Base-by-base conservation (phyloP, 495 filamentous ascomycete genomes). In the Baudoinia panamericana region DNA sequence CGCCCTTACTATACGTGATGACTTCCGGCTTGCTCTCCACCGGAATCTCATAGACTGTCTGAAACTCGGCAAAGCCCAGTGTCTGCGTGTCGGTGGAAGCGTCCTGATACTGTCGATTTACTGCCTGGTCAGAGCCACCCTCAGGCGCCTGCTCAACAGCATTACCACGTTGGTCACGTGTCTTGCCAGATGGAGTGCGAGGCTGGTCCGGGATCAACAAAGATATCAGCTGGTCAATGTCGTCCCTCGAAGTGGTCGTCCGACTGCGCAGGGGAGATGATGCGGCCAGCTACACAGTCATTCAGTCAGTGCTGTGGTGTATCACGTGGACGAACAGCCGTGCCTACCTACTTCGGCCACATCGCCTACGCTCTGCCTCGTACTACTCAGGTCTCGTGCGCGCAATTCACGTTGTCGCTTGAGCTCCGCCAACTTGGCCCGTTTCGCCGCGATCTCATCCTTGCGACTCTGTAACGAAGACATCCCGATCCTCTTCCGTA, bases 361-460 rank as follows among this genome's bases (percentile, higher is more conserved):
- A 56, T 73, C 68, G n/a, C 70, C 71, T 53, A 73, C 66, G 53
- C 73, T 81, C 50, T 72, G 71, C 39, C 82, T 70, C 35, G 57
- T 71, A 43, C 64, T 69, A 28, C 67, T 70, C 49, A 78, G 73
- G 58, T 90, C 84, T 58, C 68, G 79, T 46, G 77, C 73, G 34
- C 86, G 71, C 31, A 85, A 66, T 59, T 88, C 83, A 48, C 87
- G 75, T 56, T 94, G 86, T 41, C 83, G 75, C 62, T 93, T 94
- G 49, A 99, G 72, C 69, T 96, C 92, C 20, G 80, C 87, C 51
- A 99, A 84, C 67, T 82, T 93, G 22, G 85, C 87, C 65, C 78
- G 80, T 64, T 96, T 99, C 46, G 82, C 84, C 31, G 84, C 64
- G 53, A 99, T 92, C 65, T 96, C 90, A 65, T 90, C 85, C 64